Evolutionary conservation across 305 asterid genomes (phyloP).

Genomic region (Fraxinus xanthoxyloides): DNA sequence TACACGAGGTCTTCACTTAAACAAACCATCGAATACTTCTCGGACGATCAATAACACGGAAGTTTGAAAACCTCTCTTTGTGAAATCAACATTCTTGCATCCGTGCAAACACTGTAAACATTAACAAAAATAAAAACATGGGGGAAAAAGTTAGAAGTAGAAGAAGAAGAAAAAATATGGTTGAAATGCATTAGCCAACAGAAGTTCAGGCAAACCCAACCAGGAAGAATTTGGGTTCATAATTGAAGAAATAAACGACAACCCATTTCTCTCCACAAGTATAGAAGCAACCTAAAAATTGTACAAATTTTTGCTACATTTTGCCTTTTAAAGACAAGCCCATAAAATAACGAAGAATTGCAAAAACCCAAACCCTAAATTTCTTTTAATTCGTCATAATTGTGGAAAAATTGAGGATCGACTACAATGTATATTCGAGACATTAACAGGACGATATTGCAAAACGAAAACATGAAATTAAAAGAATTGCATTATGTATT

Average conservation of each 20-base stretch:
- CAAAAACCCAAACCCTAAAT: slow-evolving; percentile 5
- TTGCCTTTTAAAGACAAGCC: neutral
- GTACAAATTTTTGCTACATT: neutral
- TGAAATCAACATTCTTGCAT: slow-evolving; percentile 3
- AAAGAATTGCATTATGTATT: neutral
- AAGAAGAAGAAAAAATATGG: neutral
- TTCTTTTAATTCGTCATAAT: neutral
- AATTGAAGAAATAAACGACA: neutral
- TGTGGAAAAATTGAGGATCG: neutral
- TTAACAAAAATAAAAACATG: neutral
- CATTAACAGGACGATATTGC: neutral
- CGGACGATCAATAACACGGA: neutral
- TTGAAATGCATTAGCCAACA: neutral
- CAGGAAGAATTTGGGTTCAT: neutral
- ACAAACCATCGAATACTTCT: slow-evolving; percentile 19
- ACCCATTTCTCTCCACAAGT: neutral
- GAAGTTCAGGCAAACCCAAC: neutral
- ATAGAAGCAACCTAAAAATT: neutral
- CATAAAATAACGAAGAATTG: neutral
- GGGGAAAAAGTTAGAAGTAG: neutral
- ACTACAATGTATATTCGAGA: neutral
- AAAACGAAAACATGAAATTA: neutral
- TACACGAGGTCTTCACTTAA: slow-evolving; percentile 26
- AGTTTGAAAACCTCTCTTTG: neutral
- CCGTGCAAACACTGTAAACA: neutral